Conservation (phyloP, 2,329 filamentous ascomycete species). For the Fusarium sp. region DNA sequence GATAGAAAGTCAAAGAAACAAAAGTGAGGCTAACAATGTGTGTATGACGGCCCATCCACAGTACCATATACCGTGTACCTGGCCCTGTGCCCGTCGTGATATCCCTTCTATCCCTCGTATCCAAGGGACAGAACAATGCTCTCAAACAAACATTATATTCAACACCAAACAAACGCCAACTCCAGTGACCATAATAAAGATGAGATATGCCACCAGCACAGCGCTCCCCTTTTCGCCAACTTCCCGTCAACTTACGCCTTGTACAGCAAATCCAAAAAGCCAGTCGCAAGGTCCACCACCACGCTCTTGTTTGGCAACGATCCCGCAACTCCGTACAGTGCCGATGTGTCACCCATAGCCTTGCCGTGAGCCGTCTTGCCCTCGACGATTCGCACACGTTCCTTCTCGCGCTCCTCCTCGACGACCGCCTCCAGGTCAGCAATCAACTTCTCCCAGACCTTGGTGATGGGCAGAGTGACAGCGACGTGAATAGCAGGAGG, state of each 20-base stretch:
- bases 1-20: background rate
- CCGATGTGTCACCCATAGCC: slow-evolving; percentile 82
- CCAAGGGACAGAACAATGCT: background rate
- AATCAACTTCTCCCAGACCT: slow-evolving; percentile 83
- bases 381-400: slow-evolving; percentile 76
- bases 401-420: slow-evolving; percentile 83
- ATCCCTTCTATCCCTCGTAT: background rate
- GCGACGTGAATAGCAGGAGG: slow-evolving; percentile 95
- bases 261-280: slow-evolving; percentile 93
- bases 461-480: slow-evolving; percentile 87
- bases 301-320: slow-evolving; percentile 96
- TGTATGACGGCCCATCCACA: background rate
- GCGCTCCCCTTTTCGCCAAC: background rate
- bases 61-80: background rate
- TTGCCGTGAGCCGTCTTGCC: slow-evolving; percentile 74
- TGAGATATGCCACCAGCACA: slow-evolving; percentile 1
- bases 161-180: slow-evolving; percentile 20
- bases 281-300: slow-evolving; percentile 88
- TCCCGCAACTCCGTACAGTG: slow-evolving; percentile 94
- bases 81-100: background rate
- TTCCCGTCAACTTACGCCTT: slow-evolving; percentile 69
- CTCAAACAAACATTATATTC: background rate
- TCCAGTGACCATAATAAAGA: slow-evolving; percentile 20
- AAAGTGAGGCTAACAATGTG: background rate
- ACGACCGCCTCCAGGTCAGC: slow-evolving; percentile 75